Conservation (phyloP, 2,329 filamentous ascomycete genomes). For the Neofusicoccum umdonicola region DNA sequence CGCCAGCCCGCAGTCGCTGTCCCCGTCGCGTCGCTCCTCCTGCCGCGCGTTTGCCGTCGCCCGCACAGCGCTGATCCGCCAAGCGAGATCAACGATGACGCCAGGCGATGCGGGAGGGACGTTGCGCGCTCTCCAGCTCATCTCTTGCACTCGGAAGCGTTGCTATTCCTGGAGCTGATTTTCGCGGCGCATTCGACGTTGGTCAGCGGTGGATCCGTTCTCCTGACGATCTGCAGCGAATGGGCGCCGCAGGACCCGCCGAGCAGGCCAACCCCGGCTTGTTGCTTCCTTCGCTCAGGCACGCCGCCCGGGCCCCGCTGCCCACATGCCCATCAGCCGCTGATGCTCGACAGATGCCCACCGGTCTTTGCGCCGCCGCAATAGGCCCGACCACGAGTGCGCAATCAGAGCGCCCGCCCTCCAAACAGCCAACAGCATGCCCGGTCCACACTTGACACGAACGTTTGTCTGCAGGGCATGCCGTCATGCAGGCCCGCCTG, state of each 20-base stretch:
- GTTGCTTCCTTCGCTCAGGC: background rate
- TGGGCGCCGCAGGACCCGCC: background rate
- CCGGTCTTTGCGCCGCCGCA: background rate
- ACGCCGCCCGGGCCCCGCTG: background rate
- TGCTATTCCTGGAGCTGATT: background rate
- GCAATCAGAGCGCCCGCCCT: background rate
- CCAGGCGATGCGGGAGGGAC: background rate
- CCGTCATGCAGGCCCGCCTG: background rate
- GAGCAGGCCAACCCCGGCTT: background rate
- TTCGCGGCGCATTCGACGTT: background rate
- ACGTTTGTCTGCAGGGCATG: background rate
- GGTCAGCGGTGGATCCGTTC: background rate
- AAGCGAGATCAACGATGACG: slow-evolving; percentile 6
- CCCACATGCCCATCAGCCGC: background rate
- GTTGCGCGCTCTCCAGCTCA: too few relatives aligned
- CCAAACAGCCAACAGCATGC: background rate
- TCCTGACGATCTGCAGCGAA: background rate
- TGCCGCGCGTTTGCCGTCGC: too few relatives aligned
- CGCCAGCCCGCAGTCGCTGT: too few relatives aligned
- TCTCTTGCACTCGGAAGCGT: background rate
- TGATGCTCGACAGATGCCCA: background rate
- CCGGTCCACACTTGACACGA: background rate
- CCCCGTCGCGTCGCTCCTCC: too few relatives aligned
- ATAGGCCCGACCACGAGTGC: background rate
- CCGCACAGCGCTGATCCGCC: background rate